A percentile compares a stretch with the other conserved stretches of the same genome.
phyloP scores from a whole-genome alignment of 345 rosid genomes.

The Syzygium grande region DNA sequence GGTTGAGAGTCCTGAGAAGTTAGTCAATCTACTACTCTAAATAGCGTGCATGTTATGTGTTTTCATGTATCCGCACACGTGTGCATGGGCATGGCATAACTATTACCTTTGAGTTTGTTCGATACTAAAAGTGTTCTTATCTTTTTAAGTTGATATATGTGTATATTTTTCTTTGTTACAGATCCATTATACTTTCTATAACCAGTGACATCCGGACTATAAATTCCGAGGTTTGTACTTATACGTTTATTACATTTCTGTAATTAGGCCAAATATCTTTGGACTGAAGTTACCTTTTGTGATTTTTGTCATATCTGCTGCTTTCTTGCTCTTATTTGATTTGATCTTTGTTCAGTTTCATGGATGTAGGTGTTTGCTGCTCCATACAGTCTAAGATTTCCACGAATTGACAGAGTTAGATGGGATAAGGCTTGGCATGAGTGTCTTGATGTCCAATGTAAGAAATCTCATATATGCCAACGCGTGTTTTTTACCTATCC shows the following conservation, averaged over 20 bases:
- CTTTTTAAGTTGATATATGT: not conserved
- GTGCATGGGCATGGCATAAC: not conserved
- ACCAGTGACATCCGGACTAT: conserved; percentile 93
- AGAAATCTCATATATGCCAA: conserved; percentile 7
- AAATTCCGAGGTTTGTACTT: conserved; percentile 73
- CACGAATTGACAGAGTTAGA: conserved; percentile 90
- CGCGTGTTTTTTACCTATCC: not conserved
- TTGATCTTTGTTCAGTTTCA: not conserved
- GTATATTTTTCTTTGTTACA: conserved; percentile 20
- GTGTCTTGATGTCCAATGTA: conserved; percentile 92
- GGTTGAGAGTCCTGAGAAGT: conserved; percentile 98
- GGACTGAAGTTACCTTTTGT: not conserved
- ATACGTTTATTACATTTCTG: not conserved
- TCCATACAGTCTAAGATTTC: conserved; percentile 92
- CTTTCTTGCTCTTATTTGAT: not conserved
- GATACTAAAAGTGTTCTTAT: not conserved
- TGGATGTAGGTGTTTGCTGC: conserved; percentile 78
- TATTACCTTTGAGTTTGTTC: not conserved
- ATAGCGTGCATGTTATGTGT: not conserved
- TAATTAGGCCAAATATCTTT: not conserved
- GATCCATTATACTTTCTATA: conserved; percentile 81
- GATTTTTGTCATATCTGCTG: not conserved
- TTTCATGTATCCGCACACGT: not conserved
- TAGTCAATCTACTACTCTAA: conserved; percentile 7
- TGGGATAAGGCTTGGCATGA: conserved; percentile 99